Conservation (phyloP, 2,329 filamentous ascomycete species). For the Zelopaecilomyces penicillatus region DNA sequence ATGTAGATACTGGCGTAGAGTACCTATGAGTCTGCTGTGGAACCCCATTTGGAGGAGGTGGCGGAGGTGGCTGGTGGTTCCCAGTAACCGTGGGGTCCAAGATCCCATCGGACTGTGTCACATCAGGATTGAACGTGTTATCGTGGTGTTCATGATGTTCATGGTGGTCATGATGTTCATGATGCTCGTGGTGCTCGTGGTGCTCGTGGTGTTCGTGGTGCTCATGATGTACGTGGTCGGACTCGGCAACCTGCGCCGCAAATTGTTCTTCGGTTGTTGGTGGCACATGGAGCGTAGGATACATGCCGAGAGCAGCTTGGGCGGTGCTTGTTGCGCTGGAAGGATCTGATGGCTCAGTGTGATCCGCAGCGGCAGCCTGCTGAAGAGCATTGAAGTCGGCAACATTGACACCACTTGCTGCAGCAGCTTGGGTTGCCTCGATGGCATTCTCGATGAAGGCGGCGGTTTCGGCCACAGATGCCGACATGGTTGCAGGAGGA, state of each 20-base stretch:
- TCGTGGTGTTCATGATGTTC: constrained; percentile 19
- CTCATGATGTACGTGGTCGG: constrained; percentile 7
- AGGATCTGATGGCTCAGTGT: constrained; percentile 40
- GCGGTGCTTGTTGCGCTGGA: constrained; percentile 51
- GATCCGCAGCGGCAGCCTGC: constrained; percentile 40
- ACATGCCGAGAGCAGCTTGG: constrained; percentile 51
- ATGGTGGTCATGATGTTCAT: constrained; percentile 18
- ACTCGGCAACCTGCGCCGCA: constrained; percentile 39
- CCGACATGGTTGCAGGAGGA: constrained; percentile 36
- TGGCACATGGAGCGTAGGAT: constrained; percentile 51
- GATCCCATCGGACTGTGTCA: constrained; percentile 22
- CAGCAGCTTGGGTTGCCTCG: constrained; percentile 32
- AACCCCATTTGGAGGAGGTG: constrained; percentile 32
- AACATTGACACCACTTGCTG: constrained; percentile 35
- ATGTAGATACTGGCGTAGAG: constrained; percentile 30
- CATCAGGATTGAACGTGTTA: constrained; percentile 23
- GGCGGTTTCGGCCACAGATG: constrained; percentile 34
- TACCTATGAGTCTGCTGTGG: constrained; percentile 23
- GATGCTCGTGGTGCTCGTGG: constrained; percentile 1
- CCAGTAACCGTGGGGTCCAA: constrained; percentile 18
- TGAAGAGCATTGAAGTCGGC: constrained; percentile 50
- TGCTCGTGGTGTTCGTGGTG: constrained; percentile 18
- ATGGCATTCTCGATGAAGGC: constrained; percentile 49
- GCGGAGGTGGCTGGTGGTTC: constrained; percentile 22
- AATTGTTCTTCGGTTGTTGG: constrained; percentile 52